Evolutionary conservation across 805 yeast genomes (phyloP).

Genomic region (Barnettozyma pratensis): DNA sequence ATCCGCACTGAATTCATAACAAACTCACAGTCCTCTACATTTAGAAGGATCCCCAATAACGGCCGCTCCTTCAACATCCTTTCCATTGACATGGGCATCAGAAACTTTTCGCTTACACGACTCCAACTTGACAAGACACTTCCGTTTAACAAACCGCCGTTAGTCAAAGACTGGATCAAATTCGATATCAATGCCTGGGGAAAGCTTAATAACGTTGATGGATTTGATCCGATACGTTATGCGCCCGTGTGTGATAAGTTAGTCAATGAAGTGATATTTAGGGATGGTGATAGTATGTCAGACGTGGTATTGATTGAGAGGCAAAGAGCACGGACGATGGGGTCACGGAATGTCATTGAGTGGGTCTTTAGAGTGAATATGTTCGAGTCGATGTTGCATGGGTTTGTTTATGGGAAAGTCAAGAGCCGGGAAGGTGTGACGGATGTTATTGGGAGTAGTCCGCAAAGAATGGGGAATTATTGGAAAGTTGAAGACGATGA

Average conservation of each 20-base stretch:
- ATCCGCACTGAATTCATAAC: slow-evolving; percentile 3
- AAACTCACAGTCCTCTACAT: slow-evolving; percentile 1
- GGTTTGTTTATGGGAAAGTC: slow-evolving; percentile 19
- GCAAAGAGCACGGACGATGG: slow-evolving; percentile 48
- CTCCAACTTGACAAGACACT: slow-evolving; percentile 22
- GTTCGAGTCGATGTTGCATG: slow-evolving; percentile 45
- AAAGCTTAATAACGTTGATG: neutral
- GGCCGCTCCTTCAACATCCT: slow-evolving; percentile 21
- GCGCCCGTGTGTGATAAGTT: slow-evolving; percentile 21
- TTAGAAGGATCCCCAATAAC: slow-evolving; percentile 15
- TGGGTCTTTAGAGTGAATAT: slow-evolving; percentile 48
- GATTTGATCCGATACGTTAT: slow-evolving; percentile 23
- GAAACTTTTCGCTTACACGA: slow-evolving; percentile 30
- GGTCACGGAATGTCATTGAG: slow-evolving; percentile 43
- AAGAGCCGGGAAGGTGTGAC: slow-evolving; percentile 3
- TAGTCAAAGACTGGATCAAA: slow-evolving; percentile 31
- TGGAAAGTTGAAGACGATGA: slow-evolving; percentile 16
- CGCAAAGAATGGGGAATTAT: slow-evolving; percentile 19
- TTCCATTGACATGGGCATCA: slow-evolving; percentile 34
- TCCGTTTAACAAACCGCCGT: slow-evolving; percentile 21
- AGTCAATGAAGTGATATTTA: slow-evolving; percentile 24
- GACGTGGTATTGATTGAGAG: slow-evolving; percentile 47
- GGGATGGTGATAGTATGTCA: slow-evolving; percentile 22
- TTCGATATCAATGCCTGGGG: slow-evolving; percentile 24
- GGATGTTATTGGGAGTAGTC: slow-evolving; percentile 15